A percentile compares a stretch with the other conserved stretches of the same genome.
These are phyloP conservation scores for Decorospora gaudefroyi DNA, from an alignment of 2,329 filamentous ascomycete species.

Conservation along the genomic window DNA sequence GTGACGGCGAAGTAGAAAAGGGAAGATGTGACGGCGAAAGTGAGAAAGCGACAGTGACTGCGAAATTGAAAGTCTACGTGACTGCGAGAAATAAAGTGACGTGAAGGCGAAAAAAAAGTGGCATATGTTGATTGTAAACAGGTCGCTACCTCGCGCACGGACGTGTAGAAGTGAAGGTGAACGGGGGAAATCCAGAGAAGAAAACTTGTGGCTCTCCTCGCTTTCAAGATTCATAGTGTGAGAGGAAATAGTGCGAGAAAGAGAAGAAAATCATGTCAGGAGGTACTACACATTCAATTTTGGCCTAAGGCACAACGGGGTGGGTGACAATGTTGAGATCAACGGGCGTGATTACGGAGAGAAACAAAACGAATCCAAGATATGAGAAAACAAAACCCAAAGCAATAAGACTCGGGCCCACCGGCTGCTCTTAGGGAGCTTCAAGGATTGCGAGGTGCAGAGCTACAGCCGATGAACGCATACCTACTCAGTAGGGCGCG, in stretches of 20 bases:
- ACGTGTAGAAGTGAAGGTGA: background rate
- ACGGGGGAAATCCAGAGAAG: background rate
- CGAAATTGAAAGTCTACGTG: background rate
- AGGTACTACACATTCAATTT: conserved; percentile 18
- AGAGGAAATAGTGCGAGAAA: background rate
- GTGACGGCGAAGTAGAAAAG: background rate
- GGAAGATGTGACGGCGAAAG: conserved; percentile 1
- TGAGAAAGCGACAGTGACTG: conserved; percentile 5
- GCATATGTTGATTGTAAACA: background rate
- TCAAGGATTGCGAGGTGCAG: background rate
- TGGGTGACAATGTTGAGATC: conserved; percentile 11
- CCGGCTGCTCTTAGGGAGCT: no score
- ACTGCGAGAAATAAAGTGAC: background rate
- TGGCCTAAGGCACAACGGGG: conserved; percentile 18
- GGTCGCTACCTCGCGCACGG: background rate
- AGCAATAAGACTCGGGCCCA: no score
- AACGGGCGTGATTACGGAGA: conserved; percentile 16
- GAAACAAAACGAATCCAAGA: conserved; percentile 17
- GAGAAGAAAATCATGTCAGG: background rate
- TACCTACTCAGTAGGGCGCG: background rate
- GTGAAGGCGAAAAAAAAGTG: background rate
- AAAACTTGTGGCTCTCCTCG: background rate
- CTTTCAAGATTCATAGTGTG: background rate
- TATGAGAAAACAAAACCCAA: conserved; percentile 9
- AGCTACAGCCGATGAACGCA: no score